phyloP scores from a whole-genome alignment of 208 protist genomes.

The Leptomonas seymouri region DNA sequence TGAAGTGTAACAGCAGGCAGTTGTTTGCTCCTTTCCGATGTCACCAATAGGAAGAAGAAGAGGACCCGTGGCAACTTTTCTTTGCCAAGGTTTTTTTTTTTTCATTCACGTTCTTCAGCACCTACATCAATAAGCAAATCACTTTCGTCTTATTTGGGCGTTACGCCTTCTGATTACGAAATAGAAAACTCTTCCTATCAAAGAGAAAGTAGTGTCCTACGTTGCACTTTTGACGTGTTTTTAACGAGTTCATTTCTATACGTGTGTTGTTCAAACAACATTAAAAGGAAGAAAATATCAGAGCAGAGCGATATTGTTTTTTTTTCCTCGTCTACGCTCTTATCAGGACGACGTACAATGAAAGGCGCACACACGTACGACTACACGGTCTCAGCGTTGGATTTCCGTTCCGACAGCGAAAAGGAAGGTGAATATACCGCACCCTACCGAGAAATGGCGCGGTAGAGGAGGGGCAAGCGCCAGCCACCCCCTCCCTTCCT shows the following conservation, averaged over 20 bases:
- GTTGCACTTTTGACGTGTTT: background rate
- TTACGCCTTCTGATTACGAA: background rate
- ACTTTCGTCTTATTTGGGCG: background rate
- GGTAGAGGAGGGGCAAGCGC: no score
- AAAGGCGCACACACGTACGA: background rate
- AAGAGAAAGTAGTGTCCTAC: background rate
- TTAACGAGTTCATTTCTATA: background rate
- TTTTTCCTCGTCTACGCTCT: background rate
- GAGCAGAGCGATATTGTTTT: background rate
- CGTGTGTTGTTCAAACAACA: background rate
- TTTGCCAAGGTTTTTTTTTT: background rate
- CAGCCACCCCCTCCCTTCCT: no score
- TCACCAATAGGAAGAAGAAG: background rate
- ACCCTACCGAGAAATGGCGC: no score
- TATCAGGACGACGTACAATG: background rate
- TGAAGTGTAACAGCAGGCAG: background rate
- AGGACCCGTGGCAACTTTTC: background rate
- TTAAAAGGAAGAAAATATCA: background rate
- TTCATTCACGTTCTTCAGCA: background rate
- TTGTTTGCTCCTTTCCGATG: background rate
- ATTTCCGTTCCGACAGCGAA: no score
- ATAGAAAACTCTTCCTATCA: no score
- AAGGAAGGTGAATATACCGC: no score
- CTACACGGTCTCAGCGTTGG: background rate
- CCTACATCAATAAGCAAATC: background rate